Evolutionary conservation across 371 early-diverging fungal species (phyloP).

Genomic region (Quaeritorhiza haematococci): DNA sequence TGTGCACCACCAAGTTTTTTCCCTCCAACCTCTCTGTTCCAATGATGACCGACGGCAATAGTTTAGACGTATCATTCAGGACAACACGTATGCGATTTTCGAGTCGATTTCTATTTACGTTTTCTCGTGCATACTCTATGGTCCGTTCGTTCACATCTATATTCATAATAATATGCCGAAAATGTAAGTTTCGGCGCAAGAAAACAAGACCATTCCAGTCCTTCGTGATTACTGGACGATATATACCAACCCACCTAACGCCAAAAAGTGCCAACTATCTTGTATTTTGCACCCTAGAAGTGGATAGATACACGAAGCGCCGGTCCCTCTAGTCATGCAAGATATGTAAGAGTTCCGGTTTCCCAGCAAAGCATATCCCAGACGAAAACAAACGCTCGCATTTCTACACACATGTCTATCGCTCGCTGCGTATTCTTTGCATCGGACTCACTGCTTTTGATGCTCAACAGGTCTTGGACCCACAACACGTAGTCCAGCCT

Average conservation of each 20-base stretch:
- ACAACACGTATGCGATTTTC: conserved; percentile 37
- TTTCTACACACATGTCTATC: conserved; percentile 54
- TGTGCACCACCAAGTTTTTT: not conserved
- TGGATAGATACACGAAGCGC: conserved; percentile 74
- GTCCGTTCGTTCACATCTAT: conserved; percentile 51
- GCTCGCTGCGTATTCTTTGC: conserved; percentile 25
- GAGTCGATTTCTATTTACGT: conserved; percentile 49
- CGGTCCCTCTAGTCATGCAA: conserved; percentile 74
- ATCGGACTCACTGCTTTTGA: not conserved
- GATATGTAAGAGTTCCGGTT: too few relatives aligned
- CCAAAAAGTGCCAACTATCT: conserved; percentile 49
- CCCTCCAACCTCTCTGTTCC: not conserved
- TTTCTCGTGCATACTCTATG: conserved; percentile 49
- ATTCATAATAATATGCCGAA: not conserved
- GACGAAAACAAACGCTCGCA: not conserved
- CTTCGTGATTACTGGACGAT: not conserved
- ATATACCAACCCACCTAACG: conserved; percentile 38
- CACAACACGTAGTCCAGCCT: conserved; percentile 63
- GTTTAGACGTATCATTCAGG: conserved; percentile 20
- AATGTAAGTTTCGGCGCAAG: too few relatives aligned
- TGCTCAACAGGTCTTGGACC: conserved; percentile 54
- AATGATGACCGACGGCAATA: conserved; percentile 30
- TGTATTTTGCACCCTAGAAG: conserved; percentile 52
- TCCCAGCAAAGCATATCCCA: not conserved
- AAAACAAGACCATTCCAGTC: too few relatives aligned